Base-by-base conservation (phyloP, 169 alveolate species). In the Eimeria necatrix region DNA sequence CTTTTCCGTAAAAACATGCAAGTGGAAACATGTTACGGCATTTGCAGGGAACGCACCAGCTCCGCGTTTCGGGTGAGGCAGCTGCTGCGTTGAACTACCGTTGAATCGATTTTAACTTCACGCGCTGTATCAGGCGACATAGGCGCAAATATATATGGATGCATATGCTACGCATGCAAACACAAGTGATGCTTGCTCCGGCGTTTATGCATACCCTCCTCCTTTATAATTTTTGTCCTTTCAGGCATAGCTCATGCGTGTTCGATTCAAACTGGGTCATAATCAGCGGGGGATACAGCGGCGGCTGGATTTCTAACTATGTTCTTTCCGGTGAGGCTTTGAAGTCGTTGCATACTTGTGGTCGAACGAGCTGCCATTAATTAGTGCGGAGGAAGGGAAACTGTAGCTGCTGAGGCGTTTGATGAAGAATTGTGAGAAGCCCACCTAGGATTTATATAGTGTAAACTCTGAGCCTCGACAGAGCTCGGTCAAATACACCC, bases 231-330 rank as follows among this genome's bases (percentile, higher is more conserved):
- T 10, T 22, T 81, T 81, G 90, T 24, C 46, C 20, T 22, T 53
- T 6, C 94, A 90, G 94, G 89, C 94, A 90, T 26, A 59, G 80
- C 56, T 73, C 94, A 0, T 90, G 94, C 53, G 59, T 90, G n/a
- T 90, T 90, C 48, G 94, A 90, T 61, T 70, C 83, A 10, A 78
- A 90, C 12, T 90, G 94, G 94, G 84, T 90, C 60, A 59, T 90
- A 53, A 56, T 90, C 74, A 70, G 94, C 80, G 94, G 94, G 22
- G 94, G 94, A 48, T 46, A 70, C 76, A 90, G 49, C 71, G 88
- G 84, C 61, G 94, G 94, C 59, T 90, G 94, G 94, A 16, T 90
- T 41, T 52, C 88, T 12, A 60, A 73, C 53, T 90, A 68, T 41
- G 94, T 74, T 20, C 61, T 90, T 10, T 46, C 80, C n/a, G 94